Evolutionary conservation across 1,284 basidiomycete genomes (phyloP), one percentile per base, ranked within the genome.

Genomic region (Veloboletus limbatus): DNA sequence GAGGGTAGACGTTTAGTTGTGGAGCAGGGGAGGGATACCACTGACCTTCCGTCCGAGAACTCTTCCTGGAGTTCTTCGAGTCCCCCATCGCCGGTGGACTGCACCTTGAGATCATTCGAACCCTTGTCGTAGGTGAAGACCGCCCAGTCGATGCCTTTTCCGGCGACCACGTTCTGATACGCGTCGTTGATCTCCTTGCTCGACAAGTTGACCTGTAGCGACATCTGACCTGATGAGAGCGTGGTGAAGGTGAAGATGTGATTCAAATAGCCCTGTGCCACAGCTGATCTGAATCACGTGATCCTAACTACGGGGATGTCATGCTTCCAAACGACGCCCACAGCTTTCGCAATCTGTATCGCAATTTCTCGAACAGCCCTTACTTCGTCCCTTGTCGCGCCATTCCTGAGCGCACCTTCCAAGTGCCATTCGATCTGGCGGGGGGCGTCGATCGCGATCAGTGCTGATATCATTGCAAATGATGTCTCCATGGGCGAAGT

Each of bases 51-150:
- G 65, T 97, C 94, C 34, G 85, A 89, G 69, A 97, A 97, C 69
- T 97, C 94, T 54, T 97, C 95, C 60, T 89, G 81, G 16, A 97
- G 74, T 61, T 96, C 94, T 53, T 96, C 92, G 10, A 99, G 76
- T 0, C 93, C 92, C 20, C 85, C 88, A 53, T 75, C 74, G n/a
- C 93, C 92, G 2, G 84, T 88, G 1, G 78, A 77, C 66, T 95
- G 91, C 9, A 97, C 88, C 60, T 92, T 93, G 48, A 97, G 76
- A 68, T 97, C 92, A 63, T 95, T 96, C 3, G 85, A 82, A 2
- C 83, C 84, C 59, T 84, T 88, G 63, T 92, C 89, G 60, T 93
- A 93, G 0, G 89, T 86, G 58, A 90, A 89, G 40, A 97, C 75
- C 6, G 81, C 82, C 88, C 93, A 97, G 66, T 95, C 88, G 57